Evolutionary conservation across 192 early-diverging fungal genomes (phyloP).

Genomic region (Rhizophagus sp.): DNA sequence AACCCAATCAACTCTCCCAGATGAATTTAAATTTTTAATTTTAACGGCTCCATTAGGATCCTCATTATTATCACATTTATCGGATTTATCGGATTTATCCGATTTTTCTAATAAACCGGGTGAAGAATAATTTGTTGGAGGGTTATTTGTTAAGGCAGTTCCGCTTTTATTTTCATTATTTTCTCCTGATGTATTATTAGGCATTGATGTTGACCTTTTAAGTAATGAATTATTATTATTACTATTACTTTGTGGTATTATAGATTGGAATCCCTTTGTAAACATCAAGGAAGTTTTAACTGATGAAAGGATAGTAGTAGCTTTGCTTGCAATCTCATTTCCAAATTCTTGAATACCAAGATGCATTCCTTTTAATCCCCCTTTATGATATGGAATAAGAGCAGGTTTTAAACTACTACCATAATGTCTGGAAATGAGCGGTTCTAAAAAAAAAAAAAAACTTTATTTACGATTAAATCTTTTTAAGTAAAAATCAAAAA

Average conservation of each 20-base stretch:
- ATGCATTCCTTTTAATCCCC: conserved; percentile 70
- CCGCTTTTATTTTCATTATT: conserved; percentile 5
- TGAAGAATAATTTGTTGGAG: conserved; percentile 24
- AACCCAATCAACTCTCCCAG: conserved; percentile 52
- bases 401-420: conserved; percentile 64
- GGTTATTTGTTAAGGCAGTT: not conserved
- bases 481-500: not conserved
- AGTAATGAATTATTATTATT: not conserved
- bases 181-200: not conserved
- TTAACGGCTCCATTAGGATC: conserved; percentile 29
- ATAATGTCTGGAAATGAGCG: conserved; percentile 62
- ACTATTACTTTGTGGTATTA: not conserved
- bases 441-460: conserved; percentile 48
- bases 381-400: conserved; percentile 78
- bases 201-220: not conserved
- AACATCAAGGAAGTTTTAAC: conserved; percentile 50
- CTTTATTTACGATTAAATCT: not conserved
- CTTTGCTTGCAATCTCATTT: conserved; percentile 65
- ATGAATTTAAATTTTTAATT: conserved; percentile 45
- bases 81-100: not conserved
- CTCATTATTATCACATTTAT: not conserved
- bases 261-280: conserved; percentile 32
- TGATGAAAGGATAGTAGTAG: conserved; percentile 65
- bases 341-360: conserved; percentile 70
- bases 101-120: not conserved